Conservation (phyloP, 1,139 yeast species). For the Hyphopichia fennica region DNA sequence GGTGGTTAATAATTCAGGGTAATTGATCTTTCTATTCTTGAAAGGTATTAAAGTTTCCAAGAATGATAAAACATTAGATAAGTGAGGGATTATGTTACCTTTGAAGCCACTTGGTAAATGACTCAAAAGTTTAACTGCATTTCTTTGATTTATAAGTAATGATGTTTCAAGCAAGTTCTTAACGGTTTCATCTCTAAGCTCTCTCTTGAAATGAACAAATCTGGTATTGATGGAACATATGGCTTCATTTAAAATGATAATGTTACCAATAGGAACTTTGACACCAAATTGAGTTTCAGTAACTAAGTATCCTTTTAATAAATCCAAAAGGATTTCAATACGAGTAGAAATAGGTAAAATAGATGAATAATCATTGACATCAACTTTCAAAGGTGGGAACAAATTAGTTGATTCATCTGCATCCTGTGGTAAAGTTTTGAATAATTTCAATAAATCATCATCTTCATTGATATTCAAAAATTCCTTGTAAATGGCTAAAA, state of each 20-base stretch:
- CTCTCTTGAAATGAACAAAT: conserved; percentile 56
- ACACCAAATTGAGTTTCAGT: conserved; percentile 50
- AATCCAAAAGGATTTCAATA: conserved; percentile 42
- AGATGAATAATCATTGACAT: conserved; percentile 54
- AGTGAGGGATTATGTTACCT: conserved; percentile 50
- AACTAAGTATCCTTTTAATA: conserved; percentile 46
- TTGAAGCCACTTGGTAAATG: conserved; percentile 39
- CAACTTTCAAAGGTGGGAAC: conserved; percentile 54
- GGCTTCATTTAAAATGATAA: conserved; percentile 50
- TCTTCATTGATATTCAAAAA: conserved; percentile 60
- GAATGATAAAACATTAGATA: conserved; percentile 46
- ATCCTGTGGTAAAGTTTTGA: conserved; percentile 33
- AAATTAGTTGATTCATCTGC: conserved; percentile 18
- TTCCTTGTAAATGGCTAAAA: conserved; percentile 54
- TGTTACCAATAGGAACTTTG: conserved; percentile 56
- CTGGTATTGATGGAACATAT: conserved; percentile 54
- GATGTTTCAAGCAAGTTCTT: conserved; percentile 42
- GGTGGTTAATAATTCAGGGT: conserved; percentile 25
- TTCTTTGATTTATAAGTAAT: conserved; percentile 42
- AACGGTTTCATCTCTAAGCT: conserved; percentile 52
- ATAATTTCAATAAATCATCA: conserved; percentile 35
- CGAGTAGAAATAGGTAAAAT: conserved; percentile 52
- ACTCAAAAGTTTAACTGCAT: conserved; percentile 43
- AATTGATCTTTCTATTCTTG: conserved; percentile 36
- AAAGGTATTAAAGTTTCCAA: conserved; percentile 58